Percentiles rank a stretch among this genome's conserved stretches.
Conservation (phyloP, 257 asterid genomes). For the Anisodus acutangulus region DNA sequence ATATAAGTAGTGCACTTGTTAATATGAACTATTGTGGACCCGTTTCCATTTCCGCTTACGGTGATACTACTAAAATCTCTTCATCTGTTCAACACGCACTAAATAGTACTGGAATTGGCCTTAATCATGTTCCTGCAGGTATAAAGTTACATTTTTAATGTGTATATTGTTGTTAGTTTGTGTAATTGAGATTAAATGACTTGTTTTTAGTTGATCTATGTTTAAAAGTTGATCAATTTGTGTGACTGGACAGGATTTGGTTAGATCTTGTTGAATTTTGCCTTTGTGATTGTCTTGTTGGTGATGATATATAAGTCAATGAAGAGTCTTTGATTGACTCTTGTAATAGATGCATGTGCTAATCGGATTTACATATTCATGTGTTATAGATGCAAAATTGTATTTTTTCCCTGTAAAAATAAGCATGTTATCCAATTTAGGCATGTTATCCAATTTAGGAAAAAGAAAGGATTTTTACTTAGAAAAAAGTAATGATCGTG, state of each 20-base stretch:
- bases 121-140: slow-evolving; percentile 94
- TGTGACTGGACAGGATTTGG: background rate
- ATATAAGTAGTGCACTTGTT: slow-evolving; percentile 80
- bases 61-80: slow-evolving; percentile 72
- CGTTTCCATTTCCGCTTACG: slow-evolving; percentile 83
- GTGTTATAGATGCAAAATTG: background rate
- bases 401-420: background rate
- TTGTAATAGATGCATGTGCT: too few relatives aligned
- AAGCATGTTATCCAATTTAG: background rate
- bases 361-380: too few relatives aligned
- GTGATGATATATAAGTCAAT: slow-evolving; percentile 4
- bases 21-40: slow-evolving; percentile 85
- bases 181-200: background rate
- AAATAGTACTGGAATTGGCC: slow-evolving; percentile 85
- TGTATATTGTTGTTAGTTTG: background rate
- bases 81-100: slow-evolving; percentile 70
- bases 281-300: slow-evolving; percentile 6
- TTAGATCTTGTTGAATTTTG: slow-evolving; percentile 29
- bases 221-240: background rate
- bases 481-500: background rate
- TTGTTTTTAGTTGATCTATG: slow-evolving; percentile 22
- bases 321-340: background rate
- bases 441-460: background rate
- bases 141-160: background rate
- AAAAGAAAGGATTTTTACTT: background rate